A percentile compares a stretch with the other conserved stretches of the same genome.
phyloP scores from a whole-genome alignment of 148 eudicot species.

The Hydrangea macrophylla region DNA sequence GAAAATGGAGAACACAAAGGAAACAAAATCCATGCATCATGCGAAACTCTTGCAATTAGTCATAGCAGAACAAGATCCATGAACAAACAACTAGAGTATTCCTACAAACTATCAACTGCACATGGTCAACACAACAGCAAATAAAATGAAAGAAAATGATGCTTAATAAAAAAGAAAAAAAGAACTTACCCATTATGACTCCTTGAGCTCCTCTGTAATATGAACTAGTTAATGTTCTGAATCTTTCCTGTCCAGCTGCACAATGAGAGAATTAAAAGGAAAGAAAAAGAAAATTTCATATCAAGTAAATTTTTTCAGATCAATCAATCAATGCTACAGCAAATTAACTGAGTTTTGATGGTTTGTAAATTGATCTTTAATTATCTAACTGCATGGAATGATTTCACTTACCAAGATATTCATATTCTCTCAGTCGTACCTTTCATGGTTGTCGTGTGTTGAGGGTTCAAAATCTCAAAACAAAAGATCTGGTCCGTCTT shows the following conservation, averaged over 20 bases:
- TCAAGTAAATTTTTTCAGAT: not conserved
- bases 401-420: not conserved
- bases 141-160: not conserved
- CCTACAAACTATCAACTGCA: not conserved
- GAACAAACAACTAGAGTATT: not conserved
- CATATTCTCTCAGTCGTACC: not conserved
- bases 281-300: not conserved
- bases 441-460: not conserved
- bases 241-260: conserved; percentile 97
- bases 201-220: conserved; percentile 98
- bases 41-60: not conserved
- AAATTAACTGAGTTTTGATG: conserved; percentile 1
- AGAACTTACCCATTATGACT: conserved; percentile 73
- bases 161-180: not conserved
- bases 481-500: not conserved
- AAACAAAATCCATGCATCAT: not conserved
- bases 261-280: conserved; percentile 1
- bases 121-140: not conserved
- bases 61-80: not conserved
- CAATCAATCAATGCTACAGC: not conserved
- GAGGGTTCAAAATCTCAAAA: not conserved
- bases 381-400: not conserved
- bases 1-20: not conserved
- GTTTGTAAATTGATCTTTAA: not conserved
- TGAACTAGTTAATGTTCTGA: conserved; percentile 90